A percentile compares a stretch with the other conserved stretches of the same genome.
Conservation (phyloP, 75 land plant genomes). For the Ceratopteris richardii region DNA sequence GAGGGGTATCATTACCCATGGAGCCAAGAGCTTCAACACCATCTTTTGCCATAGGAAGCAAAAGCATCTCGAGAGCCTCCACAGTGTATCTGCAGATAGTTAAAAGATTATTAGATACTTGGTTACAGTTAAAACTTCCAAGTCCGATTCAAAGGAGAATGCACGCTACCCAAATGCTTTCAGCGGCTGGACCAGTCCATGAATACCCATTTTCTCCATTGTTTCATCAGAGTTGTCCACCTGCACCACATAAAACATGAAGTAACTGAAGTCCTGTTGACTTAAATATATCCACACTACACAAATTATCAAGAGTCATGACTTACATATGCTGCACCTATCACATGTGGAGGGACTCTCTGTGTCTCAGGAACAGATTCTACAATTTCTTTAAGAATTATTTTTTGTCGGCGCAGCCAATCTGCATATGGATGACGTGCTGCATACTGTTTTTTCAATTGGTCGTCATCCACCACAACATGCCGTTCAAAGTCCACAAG, state of each 20-base stretch:
- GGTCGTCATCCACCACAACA: conserved; percentile 89
- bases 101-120: too few species aligned
- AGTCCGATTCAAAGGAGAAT: neutral
- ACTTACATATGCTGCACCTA: conserved; percentile 58
- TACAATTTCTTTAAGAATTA: conserved; percentile 67
- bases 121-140: too few species aligned
- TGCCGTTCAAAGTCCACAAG: conserved; percentile 97
- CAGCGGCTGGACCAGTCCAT: conserved; percentile 80
- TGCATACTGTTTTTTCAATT: conserved; percentile 77
- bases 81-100: conserved; percentile 91
- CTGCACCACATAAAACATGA: conserved; percentile 29
- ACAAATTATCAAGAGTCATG: neutral
- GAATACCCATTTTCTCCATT: conserved; percentile 80
- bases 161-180: conserved; percentile 85
- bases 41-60: conserved; percentile 98
- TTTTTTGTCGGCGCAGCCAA: conserved; percentile 89
- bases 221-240: conserved; percentile 48
- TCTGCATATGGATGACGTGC: conserved; percentile 72
- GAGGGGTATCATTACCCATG: conserved; percentile 97
- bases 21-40: conserved; percentile 95
- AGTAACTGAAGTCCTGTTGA: too few species aligned
- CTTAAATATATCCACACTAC: too few species aligned
- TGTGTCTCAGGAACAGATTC: conserved; percentile 58
- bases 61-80: conserved; percentile 89
- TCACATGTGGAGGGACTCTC: conserved; percentile 41